Evolutionary conservation across 805 yeast genomes (phyloP), one percentile per base, ranked within the genome.

Genomic region (Metschnikowia reukaufii): DNA sequence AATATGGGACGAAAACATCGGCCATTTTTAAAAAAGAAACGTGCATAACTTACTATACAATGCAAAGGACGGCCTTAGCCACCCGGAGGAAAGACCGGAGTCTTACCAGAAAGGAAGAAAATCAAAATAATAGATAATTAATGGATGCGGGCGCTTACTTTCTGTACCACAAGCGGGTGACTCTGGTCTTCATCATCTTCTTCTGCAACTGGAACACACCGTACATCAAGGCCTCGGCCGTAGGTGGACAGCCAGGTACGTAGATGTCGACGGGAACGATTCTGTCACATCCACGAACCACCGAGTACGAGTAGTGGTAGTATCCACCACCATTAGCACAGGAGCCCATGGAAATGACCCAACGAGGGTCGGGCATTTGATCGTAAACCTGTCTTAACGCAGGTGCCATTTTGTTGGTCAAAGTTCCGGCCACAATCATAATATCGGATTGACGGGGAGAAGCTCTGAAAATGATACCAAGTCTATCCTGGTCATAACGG

Each of bases 321-420:
- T 88, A 88, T 29, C 96, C 96, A 51, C 96, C 96, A 52, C 96
- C 96, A 65, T 88, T 88, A 53, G 96, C 96, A 72, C 96, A 88
- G 6, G 92, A 84, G 40, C 96, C 96, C 96, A 88, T 88, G 47
- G 94, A 86, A 59, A 88, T 88, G 43, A 88, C 96, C 96, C 96
- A 88, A 71, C 91, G 82, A 39, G 96, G 96, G 58, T 86, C 94
- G 30, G 96, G 89, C 96, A 88, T 88, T 71, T 88, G 96, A 68
- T 88, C 96, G 68, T 88, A 88, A 29, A 88, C 96, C 73, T 87
- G 94, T 74, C 96, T 84, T 66, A 88, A 75, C 20, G 94, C 94
- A 34, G 96, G 96, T 2, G 96, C 96, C 96, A 88, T 88, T 73
- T 88, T 88, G 67, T 88, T 88, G 53, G 96, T 88, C 56, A 88